Percentiles rank a stretch among this genome's conserved stretches.
Evolutionary conservation across 176 grass and related monocot species (phyloP).

Genomic region (Paspalum vaginatum): DNA sequence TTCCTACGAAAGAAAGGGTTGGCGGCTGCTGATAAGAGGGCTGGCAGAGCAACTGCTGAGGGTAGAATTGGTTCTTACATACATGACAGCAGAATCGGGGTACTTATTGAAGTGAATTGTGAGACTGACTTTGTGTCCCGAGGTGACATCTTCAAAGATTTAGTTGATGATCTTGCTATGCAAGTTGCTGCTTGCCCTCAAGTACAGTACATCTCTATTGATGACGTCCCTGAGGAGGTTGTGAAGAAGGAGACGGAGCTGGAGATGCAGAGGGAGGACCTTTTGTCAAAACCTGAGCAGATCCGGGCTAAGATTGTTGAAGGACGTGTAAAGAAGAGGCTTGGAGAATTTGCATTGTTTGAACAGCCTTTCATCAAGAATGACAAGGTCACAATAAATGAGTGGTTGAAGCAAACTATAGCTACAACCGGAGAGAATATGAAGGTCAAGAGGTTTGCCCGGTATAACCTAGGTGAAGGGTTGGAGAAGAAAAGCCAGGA

Average conservation of each 20-base stretch:
- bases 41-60: constrained; percentile 73
- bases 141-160: constrained; percentile 89
- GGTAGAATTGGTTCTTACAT: constrained; percentile 95
- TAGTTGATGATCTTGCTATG: constrained; percentile 95
- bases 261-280: constrained; percentile 97
- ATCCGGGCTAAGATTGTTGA: constrained; percentile 93
- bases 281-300: constrained; percentile 81
- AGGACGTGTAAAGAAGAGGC: constrained; percentile 86
- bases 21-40: constrained; percentile 92
- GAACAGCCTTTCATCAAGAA: constrained; percentile 98
- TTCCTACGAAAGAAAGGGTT: constrained; percentile 79
- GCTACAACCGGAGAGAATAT: constrained; percentile 92
- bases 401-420: constrained; percentile 95
- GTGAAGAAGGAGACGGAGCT: constrained; percentile 85
- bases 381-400: constrained; percentile 89
- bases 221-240: constrained; percentile 86
- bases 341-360: constrained; percentile 89
- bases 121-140: constrained; percentile 94
- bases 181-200: constrained; percentile 97
- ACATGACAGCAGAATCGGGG: constrained; percentile 87
- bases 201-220: constrained; percentile 76
- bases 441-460: constrained; percentile 87
- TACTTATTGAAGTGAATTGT: constrained; percentile 94
- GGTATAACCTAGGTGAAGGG: constrained; percentile 95
- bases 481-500: constrained; percentile 95